These are phyloP conservation scores for Globisporangium nodosum DNA, from an alignment of 352 stramenopile genomes.

Conservation along the genomic window DNA sequence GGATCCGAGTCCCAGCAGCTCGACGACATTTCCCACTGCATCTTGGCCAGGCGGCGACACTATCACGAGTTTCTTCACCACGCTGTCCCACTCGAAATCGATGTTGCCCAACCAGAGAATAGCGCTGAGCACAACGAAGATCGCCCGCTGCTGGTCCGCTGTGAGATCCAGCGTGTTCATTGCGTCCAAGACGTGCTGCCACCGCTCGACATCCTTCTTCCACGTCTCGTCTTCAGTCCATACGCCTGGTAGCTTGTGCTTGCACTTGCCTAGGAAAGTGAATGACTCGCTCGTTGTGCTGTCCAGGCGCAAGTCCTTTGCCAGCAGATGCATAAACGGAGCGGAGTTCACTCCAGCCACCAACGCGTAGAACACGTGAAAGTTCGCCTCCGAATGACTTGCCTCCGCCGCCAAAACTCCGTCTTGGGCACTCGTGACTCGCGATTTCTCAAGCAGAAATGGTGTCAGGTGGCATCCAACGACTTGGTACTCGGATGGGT, in stretches of 20 bases:
- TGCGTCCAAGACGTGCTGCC: constrained; percentile 46
- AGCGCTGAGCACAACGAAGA: constrained; percentile 63
- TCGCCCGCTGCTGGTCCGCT: constrained; percentile 28
- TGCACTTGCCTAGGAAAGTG: constrained; percentile 35
- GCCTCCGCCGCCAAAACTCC: neutral
- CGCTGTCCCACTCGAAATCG: constrained; percentile 25
- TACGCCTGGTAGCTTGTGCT: constrained; percentile 26
- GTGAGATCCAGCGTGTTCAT: constrained; percentile 40
- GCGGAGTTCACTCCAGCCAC: constrained; percentile 48
- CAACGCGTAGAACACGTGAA: constrained; percentile 72
- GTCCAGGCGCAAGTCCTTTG: constrained; percentile 38
- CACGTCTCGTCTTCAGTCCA: constrained; percentile 28
- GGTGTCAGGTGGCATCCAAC: constrained; percentile 43
- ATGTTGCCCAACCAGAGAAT: constrained; percentile 74
- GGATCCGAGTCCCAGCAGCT: constrained; percentile 28
- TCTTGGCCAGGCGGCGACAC: constrained; percentile 11
- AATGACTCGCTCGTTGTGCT: constrained; percentile 33
- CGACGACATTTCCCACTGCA: constrained; percentile 21
- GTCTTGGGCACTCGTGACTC: constrained; percentile 33
- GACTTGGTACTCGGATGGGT: constrained; percentile 53
- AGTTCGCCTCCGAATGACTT: constrained; percentile 33
- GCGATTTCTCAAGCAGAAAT: constrained; percentile 64
- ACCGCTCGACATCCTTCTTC: constrained; percentile 63
- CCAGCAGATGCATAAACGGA: constrained; percentile 22
- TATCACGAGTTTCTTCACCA: constrained; percentile 26